Evolutionary conservation across 257 asterid species (phyloP), one percentile per base, ranked within the genome.

Genomic region (Prunella vulgaris): DNA sequence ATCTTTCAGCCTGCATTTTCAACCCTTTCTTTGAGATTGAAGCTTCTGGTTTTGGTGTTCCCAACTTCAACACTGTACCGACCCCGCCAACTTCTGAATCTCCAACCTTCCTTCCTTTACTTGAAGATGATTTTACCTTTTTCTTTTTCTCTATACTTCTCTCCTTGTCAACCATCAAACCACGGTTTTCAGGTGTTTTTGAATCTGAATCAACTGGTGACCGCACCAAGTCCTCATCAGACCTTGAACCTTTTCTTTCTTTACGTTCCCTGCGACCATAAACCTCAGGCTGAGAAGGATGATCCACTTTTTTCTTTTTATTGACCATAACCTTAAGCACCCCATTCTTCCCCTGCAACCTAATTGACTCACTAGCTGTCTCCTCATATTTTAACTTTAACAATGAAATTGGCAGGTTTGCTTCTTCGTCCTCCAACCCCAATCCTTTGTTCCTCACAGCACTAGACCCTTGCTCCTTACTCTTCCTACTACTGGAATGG

Each of bases 271-370:
- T 70, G 28, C 38, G 60, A 53, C 70, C 83, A 66, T 68, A 71
- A 71, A 49, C 61, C 77, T 76, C 76, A 52, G 68, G 61, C 33
- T 73, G 74, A 70, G 84, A 60, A 7, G 81, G 68, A 67, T 73
- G 66, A 52, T 76, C 91, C 70, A 75, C 48, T 61, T 79, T 85
- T 56, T 86, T 87, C 85, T 87, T 91, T 82, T 87, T 94, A 75
- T 88, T 87, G 59, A 88, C 93, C 99, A 85, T 92, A 68, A 92
- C 96, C 84, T 95, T 92, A 81, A 95, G 72, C 57, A 92, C 96
- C 70, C 99, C 98, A 74, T 86, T 95, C 83, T 95, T 95, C 52
- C 99, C 97, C 84, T 95, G 98, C 75, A 88, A 72, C 80, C 98
- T 84, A 18, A 95, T 88, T 14, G 95, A 84, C 77, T 87, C 92